Evolutionary conservation across 2,329 filamentous ascomycete genomes (phyloP), one percentile per base, ranked within the genome.

Genomic region (Arthrobotrys pseudoclavata): DNA sequence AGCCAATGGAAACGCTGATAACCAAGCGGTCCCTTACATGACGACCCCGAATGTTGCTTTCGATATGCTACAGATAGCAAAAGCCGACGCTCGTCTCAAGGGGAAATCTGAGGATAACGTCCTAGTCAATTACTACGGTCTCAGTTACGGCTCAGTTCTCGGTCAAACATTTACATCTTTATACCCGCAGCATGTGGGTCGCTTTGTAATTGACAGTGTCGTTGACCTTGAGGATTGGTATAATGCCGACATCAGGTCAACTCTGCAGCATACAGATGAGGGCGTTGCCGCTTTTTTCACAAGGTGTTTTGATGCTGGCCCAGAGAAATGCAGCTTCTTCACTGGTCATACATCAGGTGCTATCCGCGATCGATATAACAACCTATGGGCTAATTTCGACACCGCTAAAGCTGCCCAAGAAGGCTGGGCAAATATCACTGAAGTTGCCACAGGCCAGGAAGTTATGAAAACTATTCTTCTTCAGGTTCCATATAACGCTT

Each of bases 101-200:
- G 66, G 72, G 13, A 15, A 60, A 15, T 26, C 40, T 31, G 72
- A 76, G 12, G 72, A 76, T 13, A 37, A 50, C n/a, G 74, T 78
- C 3, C 78, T 87, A 13, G 72, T 76, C 40, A 83, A 85, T 22
- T 86, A 85, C 79, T 84, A 83, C 81, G 86, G 86, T 3, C 83
- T 86, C 69, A 85, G 84, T 5, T 87, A 87, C 63, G 87, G 87
- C 0, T 85, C 86, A 0, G 83, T 85, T 31, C 82, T 85, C 0
- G 84, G 84, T 1, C 81, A 83, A 62, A 84, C 84, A 0, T 85
- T 84, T 62, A 84, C 84, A 15, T 82, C 83, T 0, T 83, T 85
- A 82, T 85, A 83, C 68, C 84, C 84, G 5, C 81, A 83, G 18
- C 78, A 83, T 1, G 82, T 85, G 9, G 81, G 82, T 0, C 80